Base-by-base conservation (phyloP, 345 rosid genomes). In the Lepidium africanum region DNA sequence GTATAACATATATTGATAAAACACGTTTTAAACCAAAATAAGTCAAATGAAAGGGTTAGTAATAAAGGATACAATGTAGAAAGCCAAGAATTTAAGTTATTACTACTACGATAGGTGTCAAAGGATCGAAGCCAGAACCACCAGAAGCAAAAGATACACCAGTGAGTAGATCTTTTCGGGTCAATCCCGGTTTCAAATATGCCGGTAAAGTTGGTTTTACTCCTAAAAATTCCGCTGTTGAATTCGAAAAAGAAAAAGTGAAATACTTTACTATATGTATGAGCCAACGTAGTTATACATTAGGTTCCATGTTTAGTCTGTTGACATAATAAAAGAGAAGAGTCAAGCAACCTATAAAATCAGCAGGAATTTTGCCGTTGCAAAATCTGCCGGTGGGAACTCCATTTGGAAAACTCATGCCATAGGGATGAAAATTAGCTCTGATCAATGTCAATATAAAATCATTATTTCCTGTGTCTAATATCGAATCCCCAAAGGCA, bases 121-220 rank as follows among this genome's bases (percentile, higher is more conserved):
- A 76, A 72, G 83, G 85, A 67, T 84, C 91, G 30, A 12, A 86
- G 21, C 91, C 91, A 14, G 77, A 0, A 49, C 64, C 88, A 63
- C 86, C 86, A 0, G 88, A 86, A 25, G 88, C 91, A 61, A 86
- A 86, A 35, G 81, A 76, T 10, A 87, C 92, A 7, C 92, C 90
- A 15, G 85, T 85, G 5, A 81, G 77, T 30, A 87, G 86, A 67
- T 87, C 93, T 36, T 78, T 68, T 37, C 25, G 11, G 65, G 71
- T 51, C 36, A 85, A 71, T 63, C 65, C 79, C 2, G 78, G 82
- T 56, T 76, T 85, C 62, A 80, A 75, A 58, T 83, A 85, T n/a
- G 85, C 73, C 27, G 93, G 93, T 58, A 87, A 14, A 11, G 70
- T 39, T 66, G 71, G 71, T 59, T 87, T 85, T 2, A 82, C 10